Percentiles rank a stretch among this genome's conserved stretches.
These are phyloP conservation scores for Cladophialophora immunda DNA, from an alignment of 2,329 filamentous ascomycete genomes.

Conservation along the genomic window DNA sequence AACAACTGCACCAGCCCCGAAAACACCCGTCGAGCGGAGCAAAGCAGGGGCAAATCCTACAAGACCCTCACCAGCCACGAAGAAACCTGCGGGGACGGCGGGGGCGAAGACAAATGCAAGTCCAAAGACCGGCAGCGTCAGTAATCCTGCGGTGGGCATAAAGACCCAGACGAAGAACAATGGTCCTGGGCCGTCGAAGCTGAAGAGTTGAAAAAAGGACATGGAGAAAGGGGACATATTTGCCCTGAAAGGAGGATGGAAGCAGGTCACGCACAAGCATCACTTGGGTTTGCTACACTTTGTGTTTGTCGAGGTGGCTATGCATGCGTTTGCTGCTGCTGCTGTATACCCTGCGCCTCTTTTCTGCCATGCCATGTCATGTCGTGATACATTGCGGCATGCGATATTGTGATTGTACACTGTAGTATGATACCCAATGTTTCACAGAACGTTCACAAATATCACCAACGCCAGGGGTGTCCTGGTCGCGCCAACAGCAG, in stretches of 20 bases:
- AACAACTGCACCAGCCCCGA: neutral
- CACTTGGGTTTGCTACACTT: neutral
- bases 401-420: neutral
- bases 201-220: neutral
- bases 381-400: slow-evolving; percentile 4
- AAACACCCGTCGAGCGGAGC: neutral
- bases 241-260: neutral
- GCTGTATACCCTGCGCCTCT: neutral
- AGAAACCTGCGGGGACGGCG: neutral
- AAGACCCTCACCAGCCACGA: neutral
- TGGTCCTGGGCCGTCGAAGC: slow-evolving; percentile 4
- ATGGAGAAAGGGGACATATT: too few relatives aligned
- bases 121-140: neutral
- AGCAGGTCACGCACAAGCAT: neutral
- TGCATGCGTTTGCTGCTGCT: neutral
- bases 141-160: neutral
- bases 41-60: neutral
- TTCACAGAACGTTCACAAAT: neutral
- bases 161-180: neutral
- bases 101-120: neutral
- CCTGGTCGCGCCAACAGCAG: neutral
- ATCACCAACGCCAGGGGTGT: neutral
- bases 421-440: slow-evolving; percentile 1
- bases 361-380: neutral
- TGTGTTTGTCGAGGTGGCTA: neutral